Percentiles rank a stretch among this genome's conserved stretches.
phyloP scores from a whole-genome alignment of 1,139 yeast species.

The Yamadazyma jaroonii region DNA sequence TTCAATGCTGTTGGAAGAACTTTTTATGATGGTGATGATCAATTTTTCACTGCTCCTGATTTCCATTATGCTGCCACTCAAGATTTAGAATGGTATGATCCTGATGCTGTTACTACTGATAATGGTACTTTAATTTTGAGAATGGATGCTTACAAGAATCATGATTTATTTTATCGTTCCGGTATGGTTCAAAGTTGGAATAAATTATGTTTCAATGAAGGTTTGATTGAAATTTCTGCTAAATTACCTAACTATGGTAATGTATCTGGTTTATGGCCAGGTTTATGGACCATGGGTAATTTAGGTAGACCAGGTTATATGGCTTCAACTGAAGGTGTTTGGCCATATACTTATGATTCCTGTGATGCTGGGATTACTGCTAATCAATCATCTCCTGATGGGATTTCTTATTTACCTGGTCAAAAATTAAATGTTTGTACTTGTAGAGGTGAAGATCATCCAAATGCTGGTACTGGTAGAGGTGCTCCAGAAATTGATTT shows the following conservation, averaged over 20 bases:
- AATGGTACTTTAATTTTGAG: slow-evolving; percentile 65
- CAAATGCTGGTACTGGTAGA: slow-evolving; percentile 74
- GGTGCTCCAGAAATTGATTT: slow-evolving; percentile 92
- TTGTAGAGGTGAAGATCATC: slow-evolving; percentile 76
- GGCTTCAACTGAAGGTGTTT: slow-evolving; percentile 79
- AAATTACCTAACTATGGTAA: slow-evolving; percentile 69
- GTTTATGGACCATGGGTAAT: slow-evolving; percentile 86
- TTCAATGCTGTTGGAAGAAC: slow-evolving; percentile 81
- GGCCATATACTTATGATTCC: slow-evolving; percentile 82
- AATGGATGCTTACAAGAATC: slow-evolving; percentile 73
- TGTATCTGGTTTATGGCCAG: slow-evolving; percentile 83
- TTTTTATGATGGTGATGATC: slow-evolving; percentile 81
- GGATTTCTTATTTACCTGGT: slow-evolving; percentile 76
- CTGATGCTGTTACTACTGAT: slow-evolving; percentile 71
- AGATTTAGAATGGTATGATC: slow-evolving; percentile 87
- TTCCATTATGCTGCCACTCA: slow-evolving; percentile 75
- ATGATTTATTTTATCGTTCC: slow-evolving; percentile 70
- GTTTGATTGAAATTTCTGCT: slow-evolving; percentile 66
- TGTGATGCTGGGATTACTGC: slow-evolving; percentile 91
- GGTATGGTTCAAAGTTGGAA: slow-evolving; percentile 90
- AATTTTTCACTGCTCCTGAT: slow-evolving; percentile 76
- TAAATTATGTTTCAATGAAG: slow-evolving; percentile 76
- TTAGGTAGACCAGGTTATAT: slow-evolving; percentile 80
- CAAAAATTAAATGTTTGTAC: slow-evolving; percentile 69
- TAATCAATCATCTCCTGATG: slow-evolving; percentile 82